Evolutionary conservation across 306 rosid genomes (phyloP).

Genomic region (Sechiopsis laciniata): DNA sequence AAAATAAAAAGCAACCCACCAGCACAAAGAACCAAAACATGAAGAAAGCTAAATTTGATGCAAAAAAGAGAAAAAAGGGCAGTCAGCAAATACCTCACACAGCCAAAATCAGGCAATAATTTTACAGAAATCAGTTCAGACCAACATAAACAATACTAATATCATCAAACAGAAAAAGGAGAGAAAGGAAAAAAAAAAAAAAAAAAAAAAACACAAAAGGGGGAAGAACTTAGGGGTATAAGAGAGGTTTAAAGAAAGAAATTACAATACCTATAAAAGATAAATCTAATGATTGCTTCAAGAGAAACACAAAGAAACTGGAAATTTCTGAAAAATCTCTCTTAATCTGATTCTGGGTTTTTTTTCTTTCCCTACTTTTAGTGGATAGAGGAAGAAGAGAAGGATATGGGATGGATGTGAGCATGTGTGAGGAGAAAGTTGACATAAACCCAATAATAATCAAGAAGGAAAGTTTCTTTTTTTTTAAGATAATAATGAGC

Average conservation of each 20-base stretch:
- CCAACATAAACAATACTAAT: too few relatives aligned
- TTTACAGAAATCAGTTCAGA: conserved; percentile 8
- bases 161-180: background rate
- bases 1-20: background rate
- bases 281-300: conserved; percentile 17
- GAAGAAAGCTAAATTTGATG: conserved; percentile 8
- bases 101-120: conserved; percentile 11
- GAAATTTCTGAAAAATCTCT: conserved; percentile 19
- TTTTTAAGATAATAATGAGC: too few relatives aligned
- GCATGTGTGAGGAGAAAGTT: background rate
- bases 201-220: too few relatives aligned
- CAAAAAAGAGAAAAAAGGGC: background rate
- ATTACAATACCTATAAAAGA: conserved; percentile 1
- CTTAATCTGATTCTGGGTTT: conserved; percentile 4
- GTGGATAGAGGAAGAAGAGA: conserved; percentile 15
- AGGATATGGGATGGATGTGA: conserved; percentile 8
- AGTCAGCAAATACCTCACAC: background rate
- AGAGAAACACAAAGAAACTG: conserved; percentile 9
- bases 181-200: too few relatives aligned
- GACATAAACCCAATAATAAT: background rate
- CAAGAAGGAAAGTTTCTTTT: too few relatives aligned
- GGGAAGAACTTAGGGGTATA: background rate
- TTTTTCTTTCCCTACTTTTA: conserved; percentile 6
- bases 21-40: background rate
- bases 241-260: background rate